A percentile compares a stretch with the other conserved stretches of the same genome.
Conservation (phyloP, 805 yeast species). For the Saccharomycopsis sp. region DNA sequence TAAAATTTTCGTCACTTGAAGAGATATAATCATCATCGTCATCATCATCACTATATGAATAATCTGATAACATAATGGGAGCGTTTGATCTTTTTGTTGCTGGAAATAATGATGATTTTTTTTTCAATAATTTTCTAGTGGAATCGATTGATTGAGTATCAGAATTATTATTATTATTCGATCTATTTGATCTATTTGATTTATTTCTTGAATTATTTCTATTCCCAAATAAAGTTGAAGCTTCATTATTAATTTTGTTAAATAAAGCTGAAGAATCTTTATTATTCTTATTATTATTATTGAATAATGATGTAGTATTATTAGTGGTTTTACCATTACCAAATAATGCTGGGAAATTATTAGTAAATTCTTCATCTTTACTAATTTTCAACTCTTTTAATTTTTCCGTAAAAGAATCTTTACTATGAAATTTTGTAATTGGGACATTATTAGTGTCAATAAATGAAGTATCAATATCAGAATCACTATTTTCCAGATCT, state of each 20-base stretch:
- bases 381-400: conserved; percentile 11
- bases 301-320: too few species aligned
- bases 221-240: too few species aligned
- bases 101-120: conserved; percentile 10
- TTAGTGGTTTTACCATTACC: too few species aligned
- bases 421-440: conserved; percentile 10
- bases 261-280: too few species aligned
- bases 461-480: conserved; percentile 6
- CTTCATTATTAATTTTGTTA: too few species aligned
- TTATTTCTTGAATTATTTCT: too few species aligned
- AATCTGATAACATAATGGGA: conserved; percentile 15
- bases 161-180: conserved; percentile 4
- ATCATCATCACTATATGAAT: conserved; percentile 13
- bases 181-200: too few species aligned
- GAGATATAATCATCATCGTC: conserved; percentile 5
- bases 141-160: too few species aligned
- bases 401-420: conserved; percentile 16
- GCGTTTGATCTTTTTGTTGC: neutral
- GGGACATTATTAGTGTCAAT: conserved; percentile 10
- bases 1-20: neutral
- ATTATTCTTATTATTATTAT: too few species aligned
- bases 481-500: conserved; percentile 3
- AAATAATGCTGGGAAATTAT: too few species aligned
- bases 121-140: too few species aligned
- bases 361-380: too few species aligned